A percentile compares a stretch with the other conserved stretches of the same genome.
Evolutionary conservation across 805 yeast species (phyloP).

Genomic region (Candida boleticola): DNA sequence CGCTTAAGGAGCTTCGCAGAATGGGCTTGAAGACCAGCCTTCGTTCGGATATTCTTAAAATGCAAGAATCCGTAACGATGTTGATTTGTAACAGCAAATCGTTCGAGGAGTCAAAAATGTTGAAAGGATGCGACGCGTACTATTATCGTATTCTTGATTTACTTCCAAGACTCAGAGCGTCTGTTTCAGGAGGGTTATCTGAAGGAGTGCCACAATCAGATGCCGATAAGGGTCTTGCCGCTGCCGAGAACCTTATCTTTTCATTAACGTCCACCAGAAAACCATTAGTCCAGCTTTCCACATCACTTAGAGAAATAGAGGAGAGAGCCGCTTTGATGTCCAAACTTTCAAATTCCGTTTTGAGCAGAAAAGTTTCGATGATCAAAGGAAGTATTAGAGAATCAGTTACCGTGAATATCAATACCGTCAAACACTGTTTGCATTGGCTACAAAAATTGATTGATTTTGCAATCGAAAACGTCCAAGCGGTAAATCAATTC

Average conservation of each 20-base stretch:
- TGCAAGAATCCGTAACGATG: constrained; percentile 60
- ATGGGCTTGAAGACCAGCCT: constrained; percentile 73
- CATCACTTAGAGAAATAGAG: constrained; percentile 14
- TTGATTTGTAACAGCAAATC: constrained; percentile 57
- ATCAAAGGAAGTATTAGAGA: constrained; percentile 7
- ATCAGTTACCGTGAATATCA: constrained; percentile 17
- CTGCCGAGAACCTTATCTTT: constrained; percentile 67
- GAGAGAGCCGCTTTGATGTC: constrained; percentile 11
- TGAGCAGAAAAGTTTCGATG: constrained; percentile 11
- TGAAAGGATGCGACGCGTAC: constrained; percentile 46
- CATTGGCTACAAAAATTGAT: constrained; percentile 38
- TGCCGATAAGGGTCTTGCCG: constrained; percentile 73
- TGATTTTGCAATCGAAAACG: constrained; percentile 27
- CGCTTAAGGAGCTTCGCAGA: constrained; percentile 67
- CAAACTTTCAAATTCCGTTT: constrained; percentile 10
- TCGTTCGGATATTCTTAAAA: constrained; percentile 61
- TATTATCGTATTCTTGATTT: constrained; percentile 75
- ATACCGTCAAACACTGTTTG: constrained; percentile 12
- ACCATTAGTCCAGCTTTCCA: constrained; percentile 39
- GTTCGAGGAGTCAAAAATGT: constrained; percentile 32
- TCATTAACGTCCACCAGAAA: constrained; percentile 53
- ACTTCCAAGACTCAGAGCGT: constrained; percentile 72
- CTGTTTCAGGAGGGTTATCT: constrained; percentile 53
- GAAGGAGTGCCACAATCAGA: constrained; percentile 77
- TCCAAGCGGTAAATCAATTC: constrained; percentile 12